A percentile compares a stretch with the other conserved stretches of the same genome.
phyloP scores from a whole-genome alignment of 2,329 filamentous ascomycete species.

The Sporothrix curviconia region DNA sequence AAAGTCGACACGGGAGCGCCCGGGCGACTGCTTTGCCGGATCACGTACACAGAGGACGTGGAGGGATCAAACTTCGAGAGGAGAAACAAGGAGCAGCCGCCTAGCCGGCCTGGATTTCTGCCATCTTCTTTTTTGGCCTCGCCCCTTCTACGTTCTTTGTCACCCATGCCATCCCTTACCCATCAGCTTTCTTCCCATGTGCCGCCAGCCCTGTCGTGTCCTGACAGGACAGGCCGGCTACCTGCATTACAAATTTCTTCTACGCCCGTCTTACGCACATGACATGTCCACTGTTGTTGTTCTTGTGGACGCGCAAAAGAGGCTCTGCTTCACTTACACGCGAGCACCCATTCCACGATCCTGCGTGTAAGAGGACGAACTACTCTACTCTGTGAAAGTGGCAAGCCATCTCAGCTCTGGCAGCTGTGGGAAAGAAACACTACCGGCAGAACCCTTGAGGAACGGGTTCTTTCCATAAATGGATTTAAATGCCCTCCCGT shows the following conservation, averaged over 20 bases:
- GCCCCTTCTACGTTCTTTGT: not conserved
- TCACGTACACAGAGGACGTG: slow-evolving; percentile 1
- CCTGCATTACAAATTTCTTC: not conserved
- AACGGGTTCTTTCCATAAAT: not conserved
- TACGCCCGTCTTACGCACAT: not conserved
- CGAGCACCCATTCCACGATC: not conserved
- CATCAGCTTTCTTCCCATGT: not conserved
- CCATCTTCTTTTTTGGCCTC: not conserved
- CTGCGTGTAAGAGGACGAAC: not conserved
- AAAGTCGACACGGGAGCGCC: not conserved
- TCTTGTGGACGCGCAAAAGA: not conserved
- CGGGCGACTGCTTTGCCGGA: not conserved
- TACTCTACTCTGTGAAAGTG: not conserved
- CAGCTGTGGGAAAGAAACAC: not conserved
- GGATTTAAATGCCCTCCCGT: not conserved
- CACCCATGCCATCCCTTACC: not conserved
- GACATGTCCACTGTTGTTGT: not conserved
- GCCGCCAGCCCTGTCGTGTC: not conserved
- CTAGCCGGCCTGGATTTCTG: not conserved
- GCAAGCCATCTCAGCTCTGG: not conserved
- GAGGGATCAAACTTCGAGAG: not conserved
- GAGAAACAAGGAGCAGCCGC: not conserved
- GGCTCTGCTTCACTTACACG: not conserved
- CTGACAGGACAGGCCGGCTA: not conserved
- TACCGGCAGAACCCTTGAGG: not conserved